These are phyloP conservation scores for Exobasidium cylindrosporum DNA, from an alignment of 1,284 basidiomycete species.

Conservation along the genomic window DNA sequence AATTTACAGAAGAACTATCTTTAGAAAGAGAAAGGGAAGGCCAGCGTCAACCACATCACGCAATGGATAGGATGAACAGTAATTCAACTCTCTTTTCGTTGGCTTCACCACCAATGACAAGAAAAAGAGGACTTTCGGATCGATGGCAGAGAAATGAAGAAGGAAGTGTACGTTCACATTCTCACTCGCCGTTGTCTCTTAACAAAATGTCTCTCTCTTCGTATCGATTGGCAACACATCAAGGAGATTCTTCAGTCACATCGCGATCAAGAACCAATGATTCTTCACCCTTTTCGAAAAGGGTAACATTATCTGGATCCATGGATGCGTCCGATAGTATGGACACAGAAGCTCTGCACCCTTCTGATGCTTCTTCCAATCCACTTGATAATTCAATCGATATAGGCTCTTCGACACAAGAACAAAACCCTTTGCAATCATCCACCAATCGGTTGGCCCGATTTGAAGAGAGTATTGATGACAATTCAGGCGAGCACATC, in stretches of 20 bases:
- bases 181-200: background rate
- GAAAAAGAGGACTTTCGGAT: constrained; percentile 3
- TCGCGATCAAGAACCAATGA: constrained; percentile 3
- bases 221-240: constrained; percentile 4
- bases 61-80: constrained; percentile 1
- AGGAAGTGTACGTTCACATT: background rate
- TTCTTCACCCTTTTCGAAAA: background rate
- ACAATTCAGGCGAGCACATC: background rate
- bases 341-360: background rate
- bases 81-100: constrained; percentile 15
- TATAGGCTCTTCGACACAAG: background rate
- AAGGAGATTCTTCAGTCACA: constrained; percentile 1
- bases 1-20: background rate
- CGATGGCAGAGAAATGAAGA: background rate
- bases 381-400: background rate
- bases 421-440: background rate
- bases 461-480: background rate
- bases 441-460: background rate
- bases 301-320: background rate
- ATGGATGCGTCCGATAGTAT: background rate
- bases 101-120: constrained; percentile 7
- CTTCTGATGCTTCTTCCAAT: background rate
- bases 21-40: background rate
- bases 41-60: background rate
- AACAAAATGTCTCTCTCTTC: background rate